phyloP scores from a whole-genome alignment of 2,329 filamentous ascomycete species.

The Diaporthe australafricana region DNA sequence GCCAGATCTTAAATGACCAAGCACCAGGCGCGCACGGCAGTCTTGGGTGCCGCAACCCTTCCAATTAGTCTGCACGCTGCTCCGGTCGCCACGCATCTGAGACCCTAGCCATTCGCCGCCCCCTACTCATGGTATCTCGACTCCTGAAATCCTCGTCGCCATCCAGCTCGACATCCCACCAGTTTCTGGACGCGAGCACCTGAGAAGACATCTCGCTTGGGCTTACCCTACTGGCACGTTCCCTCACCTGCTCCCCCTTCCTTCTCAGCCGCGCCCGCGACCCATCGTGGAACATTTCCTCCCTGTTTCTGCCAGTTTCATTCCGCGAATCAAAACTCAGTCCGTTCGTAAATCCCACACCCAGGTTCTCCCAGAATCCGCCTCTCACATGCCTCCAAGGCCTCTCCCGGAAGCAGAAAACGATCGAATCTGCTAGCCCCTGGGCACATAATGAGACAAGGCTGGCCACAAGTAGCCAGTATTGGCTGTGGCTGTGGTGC shows the following conservation, averaged over 20 bases:
- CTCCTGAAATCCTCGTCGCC: slow-evolving; percentile 39
- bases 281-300: slow-evolving; percentile 65
- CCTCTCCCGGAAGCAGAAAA: slow-evolving; percentile 77
- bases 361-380: slow-evolving; percentile 48
- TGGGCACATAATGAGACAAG: slow-evolving; percentile 72
- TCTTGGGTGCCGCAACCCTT: background rate
- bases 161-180: slow-evolving; percentile 52
- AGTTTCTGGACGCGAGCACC: slow-evolving; percentile 39
- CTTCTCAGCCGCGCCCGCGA: slow-evolving; percentile 59
- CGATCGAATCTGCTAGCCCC: slow-evolving; percentile 73
- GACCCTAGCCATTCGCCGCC: background rate
- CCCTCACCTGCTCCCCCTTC: slow-evolving; percentile 54
- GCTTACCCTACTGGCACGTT: slow-evolving; percentile 37
- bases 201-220: slow-evolving; percentile 40
- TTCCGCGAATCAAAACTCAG: slow-evolving; percentile 22
- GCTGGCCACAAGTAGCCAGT: slow-evolving; percentile 64
- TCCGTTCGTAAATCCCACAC: slow-evolving; percentile 39
- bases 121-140: background rate
- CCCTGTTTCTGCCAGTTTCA: slow-evolving; percentile 57
- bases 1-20: background rate
- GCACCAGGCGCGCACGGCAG: background rate
- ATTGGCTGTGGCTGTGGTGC: slow-evolving; percentile 50
- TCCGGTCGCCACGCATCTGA: background rate
- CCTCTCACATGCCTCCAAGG: slow-evolving; percentile 72
- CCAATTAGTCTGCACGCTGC: background rate